Base-by-base conservation (phyloP, 2,329 filamentous ascomycete species). In the Onygena corvina region DNA sequence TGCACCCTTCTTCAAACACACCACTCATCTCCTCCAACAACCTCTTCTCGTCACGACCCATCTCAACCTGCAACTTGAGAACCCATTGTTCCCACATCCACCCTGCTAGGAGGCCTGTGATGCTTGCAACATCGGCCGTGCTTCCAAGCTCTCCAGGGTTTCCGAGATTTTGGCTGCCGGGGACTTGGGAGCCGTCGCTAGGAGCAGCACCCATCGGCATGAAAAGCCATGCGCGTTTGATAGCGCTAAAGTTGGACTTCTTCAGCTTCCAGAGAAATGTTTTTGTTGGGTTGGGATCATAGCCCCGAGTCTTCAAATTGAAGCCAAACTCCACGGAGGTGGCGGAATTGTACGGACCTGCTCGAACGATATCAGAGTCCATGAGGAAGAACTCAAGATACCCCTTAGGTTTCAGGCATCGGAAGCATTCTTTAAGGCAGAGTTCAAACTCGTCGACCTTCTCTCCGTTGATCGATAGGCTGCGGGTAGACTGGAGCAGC, bases 31-130 rank as follows among this genome's bases (percentile, higher is more conserved):
- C 71, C 51, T 77, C 74, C 46, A 80, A 59, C 48, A 77, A 64
- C 51, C 66, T 70, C 42, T 67, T 64, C 50, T 73, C 71, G 29
- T 73, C 71, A 61, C 86, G 81, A 21, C 85, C 84, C 61, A 86
- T 92, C 71, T 95, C 89, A 69, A 83, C 77, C 69, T 92, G 85
- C 59, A 90, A 76, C 61, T 87, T 86, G 57, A 95, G 70, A 65
- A 96, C 77, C 92, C 92, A 98, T 64, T 86, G 84, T 75, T 98
- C 92, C 90, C 89, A 98, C 64, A 82, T 81, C 81, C 88, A 92
- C 21, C 84, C 82, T 3, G 87, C 92, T 0, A 90, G 79, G 34
- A 96, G 70, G 16, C 89, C 89, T 9, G 85, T 84, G 56, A 94
- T 73, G 58, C 77, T 80, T 1, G 86, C 85, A 11, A 82, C 78